Evolutionary conservation across 768 basidiomycete genomes (phyloP), one percentile per base, ranked within the genome.

Genomic region (Hebeloma cylindrosporum): DNA sequence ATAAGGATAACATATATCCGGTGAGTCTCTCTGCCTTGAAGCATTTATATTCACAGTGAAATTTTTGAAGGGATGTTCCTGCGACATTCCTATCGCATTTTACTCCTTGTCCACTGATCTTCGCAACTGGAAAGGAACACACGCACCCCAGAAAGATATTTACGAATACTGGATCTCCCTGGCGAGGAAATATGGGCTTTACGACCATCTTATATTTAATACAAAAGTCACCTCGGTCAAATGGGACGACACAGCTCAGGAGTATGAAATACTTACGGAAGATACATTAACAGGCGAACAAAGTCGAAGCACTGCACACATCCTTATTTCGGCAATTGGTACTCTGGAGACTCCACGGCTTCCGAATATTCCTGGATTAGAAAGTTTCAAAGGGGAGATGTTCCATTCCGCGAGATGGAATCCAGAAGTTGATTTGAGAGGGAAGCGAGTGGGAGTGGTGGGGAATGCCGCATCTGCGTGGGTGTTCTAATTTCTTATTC

Each of bases 361-460:
- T 45, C 63, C 72, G 5, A 51, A 56, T 34, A 57, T 72, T 57
- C 43, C 65, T 52, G 51, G 68, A 45, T 4, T 73, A 1, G 61
- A 62, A 7, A 47, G 44, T 3, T 82, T 82, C 60, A 62, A 71
- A 39, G 81, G 82, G 1, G 37, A 56, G 4, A 57, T 68, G 30
- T 83, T 79, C 47, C 82, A 83, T 58, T 76, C 78, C 3, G 74
- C 77, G 5, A 51, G 64, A 11, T 84, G 81, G 79, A 54, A 70
- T 21, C 41, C 59, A 1, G 61, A 62, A 5, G 62, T 71, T 4
- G 61, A 70, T 8, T 59, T 82, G 17, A 54, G 55, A 6, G 66
- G 66, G 5, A 80, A 79, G 56, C 63, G 65, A 7, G 71, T 85
- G 5, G 80, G 73, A 1, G 74, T 84, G 4, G 70, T 83, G 47